These are phyloP conservation scores for Houttuynia cordata DNA, from an alignment of 164 flowering plant genomes.

Conservation along the genomic window DNA sequence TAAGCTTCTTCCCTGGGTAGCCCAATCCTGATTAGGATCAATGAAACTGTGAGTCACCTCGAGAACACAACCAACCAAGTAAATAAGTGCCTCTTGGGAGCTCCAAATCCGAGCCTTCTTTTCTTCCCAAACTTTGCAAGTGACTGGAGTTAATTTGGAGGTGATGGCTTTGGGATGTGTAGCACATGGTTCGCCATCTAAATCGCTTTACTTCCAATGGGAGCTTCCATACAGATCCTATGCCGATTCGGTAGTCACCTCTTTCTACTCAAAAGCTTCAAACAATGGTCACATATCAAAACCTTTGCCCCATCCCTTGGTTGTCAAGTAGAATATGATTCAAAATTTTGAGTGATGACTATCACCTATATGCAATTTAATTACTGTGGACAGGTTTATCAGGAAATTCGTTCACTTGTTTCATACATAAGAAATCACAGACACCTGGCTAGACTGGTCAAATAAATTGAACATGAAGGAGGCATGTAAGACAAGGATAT, in stretches of 20 bases:
- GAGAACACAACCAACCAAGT: constrained; percentile 1
- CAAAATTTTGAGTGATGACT: neutral
- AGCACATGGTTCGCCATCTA: constrained; percentile 6
- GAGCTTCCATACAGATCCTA: neutral
- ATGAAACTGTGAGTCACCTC: neutral
- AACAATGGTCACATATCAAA: constrained; percentile 2
- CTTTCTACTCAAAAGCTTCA: constrained; percentile 1
- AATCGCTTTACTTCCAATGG: constrained; percentile 17
- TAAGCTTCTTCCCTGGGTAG: neutral
- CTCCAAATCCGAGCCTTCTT: constrained; percentile 6
- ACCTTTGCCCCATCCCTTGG: neutral
- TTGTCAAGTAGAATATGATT: neutral
- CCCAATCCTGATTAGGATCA: neutral
- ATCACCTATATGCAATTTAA: no score
- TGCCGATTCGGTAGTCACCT: neutral
- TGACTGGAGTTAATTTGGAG: neutral
- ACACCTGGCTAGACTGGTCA: no score
- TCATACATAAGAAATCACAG: no score
- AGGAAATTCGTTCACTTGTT: no score
- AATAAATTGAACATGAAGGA: no score
- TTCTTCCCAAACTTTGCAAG: neutral
- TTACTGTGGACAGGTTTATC: no score
- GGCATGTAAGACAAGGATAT: no score
- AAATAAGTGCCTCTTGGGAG: neutral
- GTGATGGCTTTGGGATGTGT: constrained; percentile 11